Evolutionary conservation across 2,329 filamentous ascomycete genomes (phyloP).

Genomic region (Plenodomus biglobosus): DNA sequence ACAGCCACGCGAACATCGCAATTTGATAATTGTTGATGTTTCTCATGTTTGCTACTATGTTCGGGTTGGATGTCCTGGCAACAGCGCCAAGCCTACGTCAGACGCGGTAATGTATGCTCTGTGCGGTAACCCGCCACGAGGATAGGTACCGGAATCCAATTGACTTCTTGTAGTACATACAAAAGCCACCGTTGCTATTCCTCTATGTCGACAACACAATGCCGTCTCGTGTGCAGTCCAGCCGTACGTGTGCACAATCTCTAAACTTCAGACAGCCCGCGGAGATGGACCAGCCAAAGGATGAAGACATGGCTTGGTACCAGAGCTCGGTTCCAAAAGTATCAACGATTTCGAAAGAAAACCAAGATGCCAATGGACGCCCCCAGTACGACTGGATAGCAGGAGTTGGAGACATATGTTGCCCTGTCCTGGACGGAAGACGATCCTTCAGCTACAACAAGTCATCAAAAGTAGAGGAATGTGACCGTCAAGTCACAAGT

Average conservation of each 20-base stretch:
- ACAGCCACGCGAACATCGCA: background rate
- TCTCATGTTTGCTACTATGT: background rate
- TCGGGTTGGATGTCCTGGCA: background rate
- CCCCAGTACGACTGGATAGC: constrained; percentile 2
- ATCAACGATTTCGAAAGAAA: constrained; percentile 2
- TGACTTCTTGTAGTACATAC: background rate
- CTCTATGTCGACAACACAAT: constrained; percentile 1
- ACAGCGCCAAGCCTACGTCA: constrained; percentile 11
- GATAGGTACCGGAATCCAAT: background rate
- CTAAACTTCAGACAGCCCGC: background rate
- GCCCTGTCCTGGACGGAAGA: background rate
- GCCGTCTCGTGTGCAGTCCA: background rate
- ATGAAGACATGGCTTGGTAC: background rate
- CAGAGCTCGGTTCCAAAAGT: background rate
- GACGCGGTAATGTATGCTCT: constrained; percentile 5
- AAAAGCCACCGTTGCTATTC: background rate
- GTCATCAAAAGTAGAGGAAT: background rate
- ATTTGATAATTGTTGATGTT: background rate
- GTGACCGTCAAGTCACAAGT: background rate
- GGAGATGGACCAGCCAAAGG: background rate
- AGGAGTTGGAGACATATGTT: constrained; percentile 8
- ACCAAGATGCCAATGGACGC: background rate
- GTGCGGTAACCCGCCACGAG: constrained; percentile 1
- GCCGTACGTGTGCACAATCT: background rate
- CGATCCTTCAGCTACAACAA: background rate